Evolutionary conservation across 2,329 filamentous ascomycete species (phyloP).

Genomic region (Beauveria bassiana): DNA sequence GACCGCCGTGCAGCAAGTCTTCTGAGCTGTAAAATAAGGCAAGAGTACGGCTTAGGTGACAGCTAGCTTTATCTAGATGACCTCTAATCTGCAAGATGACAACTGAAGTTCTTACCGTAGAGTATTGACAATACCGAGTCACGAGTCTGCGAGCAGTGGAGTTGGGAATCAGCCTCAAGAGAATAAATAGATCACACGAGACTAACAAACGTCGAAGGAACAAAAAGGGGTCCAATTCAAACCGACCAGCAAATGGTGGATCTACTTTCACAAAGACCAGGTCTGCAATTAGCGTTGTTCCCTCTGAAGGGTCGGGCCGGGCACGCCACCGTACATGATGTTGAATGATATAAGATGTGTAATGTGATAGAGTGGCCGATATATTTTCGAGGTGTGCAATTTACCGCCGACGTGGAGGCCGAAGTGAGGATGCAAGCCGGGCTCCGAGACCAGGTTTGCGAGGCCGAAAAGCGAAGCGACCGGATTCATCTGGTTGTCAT

Average conservation of each 20-base stretch:
- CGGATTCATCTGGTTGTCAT: not conserved
- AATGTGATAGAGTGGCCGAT: not conserved
- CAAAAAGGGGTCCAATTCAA: not conserved
- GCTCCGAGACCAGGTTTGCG: too few species aligned
- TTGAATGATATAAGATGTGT: not conserved
- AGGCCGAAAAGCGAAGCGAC: not conserved
- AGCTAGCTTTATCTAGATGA: not conserved
- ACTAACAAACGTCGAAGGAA: too few species aligned
- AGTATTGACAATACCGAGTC: not conserved
- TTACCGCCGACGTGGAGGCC: not conserved
- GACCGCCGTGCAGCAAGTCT: too few species aligned
- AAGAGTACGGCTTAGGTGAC: not conserved
- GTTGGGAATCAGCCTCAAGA: too few species aligned
- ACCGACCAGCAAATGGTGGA: not conserved
- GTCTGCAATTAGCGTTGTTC: not conserved
- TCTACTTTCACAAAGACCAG: not conserved
- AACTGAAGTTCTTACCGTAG: not conserved
- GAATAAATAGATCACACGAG: too few species aligned
- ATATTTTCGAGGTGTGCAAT: too few species aligned
- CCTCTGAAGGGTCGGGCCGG: not conserved
- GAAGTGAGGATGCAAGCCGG: not conserved
- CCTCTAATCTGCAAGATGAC: not conserved
- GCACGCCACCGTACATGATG: not conserved
- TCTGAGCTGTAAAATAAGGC: not conserved
- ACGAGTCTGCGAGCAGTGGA: not conserved